A percentile compares a stretch with the other conserved stretches of the same genome.
phyloP scores from a whole-genome alignment of 441 rosid genomes.

The Cnidoscolus chayamansa region DNA sequence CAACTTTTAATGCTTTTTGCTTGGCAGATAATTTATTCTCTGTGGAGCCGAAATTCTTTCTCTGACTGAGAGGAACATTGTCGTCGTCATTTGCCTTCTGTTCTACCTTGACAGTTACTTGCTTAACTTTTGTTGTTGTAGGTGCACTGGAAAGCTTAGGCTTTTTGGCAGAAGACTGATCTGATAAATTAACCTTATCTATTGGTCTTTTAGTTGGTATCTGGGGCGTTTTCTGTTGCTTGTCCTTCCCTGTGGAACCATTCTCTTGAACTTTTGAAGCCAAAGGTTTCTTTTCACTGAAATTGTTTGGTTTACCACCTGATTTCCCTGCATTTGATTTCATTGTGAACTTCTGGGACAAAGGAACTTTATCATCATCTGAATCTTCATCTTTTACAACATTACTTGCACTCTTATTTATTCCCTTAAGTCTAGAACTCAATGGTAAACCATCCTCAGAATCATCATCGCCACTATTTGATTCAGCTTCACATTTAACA shows the following conservation, averaged over 20 bases:
- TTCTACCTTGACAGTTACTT: constrained; percentile 49
- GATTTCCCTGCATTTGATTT: constrained; percentile 49
- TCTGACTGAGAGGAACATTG: constrained; percentile 60
- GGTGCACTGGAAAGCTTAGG: constrained; percentile 51
- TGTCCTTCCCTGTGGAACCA: constrained; percentile 51
- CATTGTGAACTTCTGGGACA: constrained; percentile 43
- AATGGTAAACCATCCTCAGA: constrained; percentile 59
- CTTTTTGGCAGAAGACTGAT: constrained; percentile 56
- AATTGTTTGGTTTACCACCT: constrained; percentile 35
- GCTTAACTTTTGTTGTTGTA: constrained; percentile 40
- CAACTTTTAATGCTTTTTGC: constrained; percentile 43
- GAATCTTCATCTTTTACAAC: constrained; percentile 55
- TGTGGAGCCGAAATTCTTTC: constrained; percentile 48
- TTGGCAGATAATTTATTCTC: constrained; percentile 46
- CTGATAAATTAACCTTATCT: constrained; percentile 50
- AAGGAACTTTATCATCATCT: constrained; percentile 49
- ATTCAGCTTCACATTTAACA: constrained; percentile 25
- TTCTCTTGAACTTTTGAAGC: constrained; percentile 49
- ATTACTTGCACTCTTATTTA: constrained; percentile 23
- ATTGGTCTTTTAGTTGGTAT: constrained; percentile 63
- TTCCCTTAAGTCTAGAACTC: constrained; percentile 54
- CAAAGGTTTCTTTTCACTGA: constrained; percentile 50
- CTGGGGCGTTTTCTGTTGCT: constrained; percentile 36
- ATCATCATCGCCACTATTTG: constrained; percentile 41
- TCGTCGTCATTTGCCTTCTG: constrained; percentile 61